A percentile compares a stretch with the other conserved stretches of the same genome.
Evolutionary conservation across 139 green algal species (phyloP).

Genomic region (Ettlia oleoabundans): DNA sequence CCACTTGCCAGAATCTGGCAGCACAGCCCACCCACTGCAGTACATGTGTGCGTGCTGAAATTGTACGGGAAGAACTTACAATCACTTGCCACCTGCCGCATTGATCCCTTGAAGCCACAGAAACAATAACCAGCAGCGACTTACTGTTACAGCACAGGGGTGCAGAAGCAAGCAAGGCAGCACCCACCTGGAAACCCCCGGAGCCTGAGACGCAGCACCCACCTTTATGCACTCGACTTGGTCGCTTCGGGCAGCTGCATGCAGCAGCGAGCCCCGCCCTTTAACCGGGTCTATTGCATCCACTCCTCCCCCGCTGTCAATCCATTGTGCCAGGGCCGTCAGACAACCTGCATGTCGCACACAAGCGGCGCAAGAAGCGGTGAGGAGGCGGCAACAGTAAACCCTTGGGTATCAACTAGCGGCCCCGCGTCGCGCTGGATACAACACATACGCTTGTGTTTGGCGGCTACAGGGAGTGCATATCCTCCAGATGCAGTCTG

Average conservation of each 20-base stretch:
- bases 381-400: background rate
- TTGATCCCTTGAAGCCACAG: too few relatives aligned
- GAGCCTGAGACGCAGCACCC: background rate
- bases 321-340: background rate
- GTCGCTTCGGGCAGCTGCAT: background rate
- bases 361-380: background rate
- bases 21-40: too few relatives aligned
- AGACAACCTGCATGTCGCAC: background rate
- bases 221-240: conserved; percentile 24
- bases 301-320: background rate
- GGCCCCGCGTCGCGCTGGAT: too few relatives aligned
- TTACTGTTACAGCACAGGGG: too few relatives aligned
- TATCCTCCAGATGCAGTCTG: background rate
- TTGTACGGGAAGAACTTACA: too few relatives aligned
- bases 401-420: too few relatives aligned
- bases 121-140: too few relatives aligned
- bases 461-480: too few relatives aligned
- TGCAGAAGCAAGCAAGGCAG: background rate
- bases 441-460: too few relatives aligned
- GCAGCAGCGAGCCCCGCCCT: conserved; percentile 17
- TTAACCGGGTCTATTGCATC: background rate
- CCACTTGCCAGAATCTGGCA: background rate
- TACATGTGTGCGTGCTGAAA: too few relatives aligned
- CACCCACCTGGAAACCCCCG: background rate
- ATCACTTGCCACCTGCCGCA: too few relatives aligned